Evolutionary conservation across 2,329 filamentous ascomycete species (phyloP), one percentile per base, ranked within the genome.

Genomic region (Ceratocystis destructans): DNA sequence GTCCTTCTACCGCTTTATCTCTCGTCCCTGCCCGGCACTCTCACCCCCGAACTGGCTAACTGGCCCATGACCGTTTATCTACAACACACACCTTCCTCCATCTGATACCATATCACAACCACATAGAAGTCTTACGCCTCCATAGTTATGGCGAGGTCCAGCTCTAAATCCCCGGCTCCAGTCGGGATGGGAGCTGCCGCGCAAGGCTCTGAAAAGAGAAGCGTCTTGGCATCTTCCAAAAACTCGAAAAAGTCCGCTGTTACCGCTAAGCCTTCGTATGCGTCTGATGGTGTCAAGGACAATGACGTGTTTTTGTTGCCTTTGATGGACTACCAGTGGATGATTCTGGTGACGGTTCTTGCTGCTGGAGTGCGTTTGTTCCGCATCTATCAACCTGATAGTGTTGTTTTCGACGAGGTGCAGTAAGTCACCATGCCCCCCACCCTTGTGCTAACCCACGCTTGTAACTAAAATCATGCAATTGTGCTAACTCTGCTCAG

Each of bases 341-440:
- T 95, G 75, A 78, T 84, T 22, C 77, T 82, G 63, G 77, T 97
- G 70, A 96, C 90, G 64, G 71, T 91, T 20, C 72, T 96, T 69
- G 89, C 89, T 63, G 82, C 87, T 66, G 78, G 87, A 70, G 90
- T 99, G 70, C 89, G 94, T 70, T 78, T 97, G 70, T 99, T 96
- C 80, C 87, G 90, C 73, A 96, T 99, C 78, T 96, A 95, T 76
- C 90, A 96, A 76, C 94, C 94, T 66, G 88, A 86, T 73, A 96
- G 92, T 73, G 94, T 99, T 69, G 94, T 99, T 71, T 99, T 99
- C 75, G 94, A 99, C 76, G 94, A 99, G 80, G 94, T 99, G 76
- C 94, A 99, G 91, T 96, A 84, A 75, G 90, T 86, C 61, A n/a
- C 67, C 62, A 61, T 65, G 64, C 66, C 33, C 48, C 22, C 61